Evolutionary conservation across 768 basidiomycete genomes (phyloP).

Genomic region (Pleurotus giganteus): DNA sequence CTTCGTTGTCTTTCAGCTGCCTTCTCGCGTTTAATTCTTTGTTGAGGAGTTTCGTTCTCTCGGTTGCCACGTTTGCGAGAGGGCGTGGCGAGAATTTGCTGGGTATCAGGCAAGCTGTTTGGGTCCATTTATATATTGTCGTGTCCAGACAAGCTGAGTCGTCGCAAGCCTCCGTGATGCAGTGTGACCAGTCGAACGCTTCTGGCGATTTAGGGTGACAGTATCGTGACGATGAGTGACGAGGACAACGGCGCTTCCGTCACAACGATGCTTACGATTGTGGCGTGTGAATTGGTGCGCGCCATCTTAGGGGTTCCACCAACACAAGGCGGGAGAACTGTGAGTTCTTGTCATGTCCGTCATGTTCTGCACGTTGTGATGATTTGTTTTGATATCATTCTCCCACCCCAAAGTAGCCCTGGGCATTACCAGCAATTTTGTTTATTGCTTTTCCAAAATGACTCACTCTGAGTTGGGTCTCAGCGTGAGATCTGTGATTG

Average conservation of each 20-base stretch:
- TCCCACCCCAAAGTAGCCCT: conserved; percentile 1
- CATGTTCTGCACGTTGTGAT: neutral
- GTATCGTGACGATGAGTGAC: conserved; percentile 49
- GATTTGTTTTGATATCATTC: neutral
- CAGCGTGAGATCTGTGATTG: too few relatives aligned
- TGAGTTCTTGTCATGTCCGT: too few relatives aligned
- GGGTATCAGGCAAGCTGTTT: conserved; percentile 2
- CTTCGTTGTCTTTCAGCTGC: conserved; percentile 82
- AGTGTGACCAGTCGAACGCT: conserved; percentile 42
- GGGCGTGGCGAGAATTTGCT: conserved; percentile 16
- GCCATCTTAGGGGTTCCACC: neutral
- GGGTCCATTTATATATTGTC: conserved; percentile 6
- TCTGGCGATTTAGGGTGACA: conserved; percentile 40
- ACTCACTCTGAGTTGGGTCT: neutral
- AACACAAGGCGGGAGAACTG: too few relatives aligned
- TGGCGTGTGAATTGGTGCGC: neutral
- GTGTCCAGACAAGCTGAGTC: too few relatives aligned
- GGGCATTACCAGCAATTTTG: neutral
- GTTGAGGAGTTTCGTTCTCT: conserved; percentile 71
- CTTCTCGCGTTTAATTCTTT: conserved; percentile 79
- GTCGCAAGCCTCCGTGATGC: conserved; percentile 29
- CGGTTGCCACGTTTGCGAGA: conserved; percentile 45
- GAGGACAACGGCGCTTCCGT: conserved; percentile 9
- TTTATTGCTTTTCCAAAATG: neutral
- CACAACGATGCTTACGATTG: neutral